Evolutionary conservation across 2,329 filamentous ascomycete species (phyloP), one percentile per base, ranked within the genome.

Genomic region (Claviceps humidiphila): DNA sequence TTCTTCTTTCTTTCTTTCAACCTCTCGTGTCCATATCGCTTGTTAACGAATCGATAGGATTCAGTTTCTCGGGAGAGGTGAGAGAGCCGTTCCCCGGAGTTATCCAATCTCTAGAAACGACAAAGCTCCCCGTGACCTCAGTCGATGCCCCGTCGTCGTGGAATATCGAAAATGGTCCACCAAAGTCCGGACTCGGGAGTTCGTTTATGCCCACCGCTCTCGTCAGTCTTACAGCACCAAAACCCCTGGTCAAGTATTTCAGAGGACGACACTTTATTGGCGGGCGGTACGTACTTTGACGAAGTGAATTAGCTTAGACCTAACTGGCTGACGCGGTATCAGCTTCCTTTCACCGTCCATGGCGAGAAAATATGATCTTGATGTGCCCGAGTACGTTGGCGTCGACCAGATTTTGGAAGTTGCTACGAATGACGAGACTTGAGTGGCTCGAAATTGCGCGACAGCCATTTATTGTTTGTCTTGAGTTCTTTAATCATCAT

Each of bases 101-200:
- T 14, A 94, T 98, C 59, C 73, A 78, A 55, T 82, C 85, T 7
- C 74, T 98, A 40, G 80, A 89, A 59, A 75, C 82, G 43, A 85
- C 86, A 5, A 76, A 76, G 26, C 63, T 93, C 7, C 87, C 89
- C 0, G 85, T 97, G 0, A 84, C 93, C 2, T 86, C 89, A 2
- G 87, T 98, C 22, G 93, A 98, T 69, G 89, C 88, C 6, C 93
- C 93, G 1, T 95, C 88, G 37, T 93, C 87, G 1, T 98, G 93
- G 93, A 82, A 93, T 66, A 94, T 98, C 53, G 87, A 95, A 63
- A 73, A 75, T 11, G 93, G 93, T 0, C 91, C 91, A 8, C 89
- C 90, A 11, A 71, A 74, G 50, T 79, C 82, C 1, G 91, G 89
- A 0, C 76, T 87, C 0, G 91, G 89, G 1, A 84, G 84, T 61